Evolutionary conservation across 1,139 yeast species (phyloP).

Genomic region (Kurtzmaniella natalensis): DNA sequence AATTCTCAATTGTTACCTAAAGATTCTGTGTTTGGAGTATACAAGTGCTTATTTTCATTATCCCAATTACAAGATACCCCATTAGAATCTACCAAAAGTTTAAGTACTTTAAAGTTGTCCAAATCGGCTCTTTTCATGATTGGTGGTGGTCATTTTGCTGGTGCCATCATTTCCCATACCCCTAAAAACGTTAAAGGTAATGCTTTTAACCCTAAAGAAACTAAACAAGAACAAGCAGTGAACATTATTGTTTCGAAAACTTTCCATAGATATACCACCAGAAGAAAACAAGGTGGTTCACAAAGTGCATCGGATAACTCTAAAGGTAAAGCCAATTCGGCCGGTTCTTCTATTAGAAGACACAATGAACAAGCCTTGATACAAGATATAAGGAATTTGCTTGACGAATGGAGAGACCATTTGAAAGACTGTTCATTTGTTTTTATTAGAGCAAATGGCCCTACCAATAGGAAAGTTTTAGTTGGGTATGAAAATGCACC

Average conservation of each 20-base stretch:
- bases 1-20: constrained; percentile 42
- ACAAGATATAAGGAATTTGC: constrained; percentile 66
- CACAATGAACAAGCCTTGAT: constrained; percentile 83
- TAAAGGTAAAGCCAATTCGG: constrained; percentile 93
- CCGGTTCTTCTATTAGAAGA: constrained; percentile 87
- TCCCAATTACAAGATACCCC: constrained; percentile 33
- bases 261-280: constrained; percentile 90
- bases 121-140: constrained; percentile 83
- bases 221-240: constrained; percentile 54
- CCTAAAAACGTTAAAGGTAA: constrained; percentile 55
- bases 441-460: constrained; percentile 82
- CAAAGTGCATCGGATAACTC: constrained; percentile 92
- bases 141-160: constrained; percentile 99
- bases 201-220: constrained; percentile 38
- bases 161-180: constrained; percentile 79
- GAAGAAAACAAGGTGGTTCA: constrained; percentile 97
- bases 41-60: constrained; percentile 58
- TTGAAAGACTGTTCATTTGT: constrained; percentile 61
- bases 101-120: constrained; percentile 24
- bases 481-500: constrained; percentile 62
- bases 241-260: constrained; percentile 73
- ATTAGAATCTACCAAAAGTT: constrained; percentile 31
- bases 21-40: constrained; percentile 58
- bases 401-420: constrained; percentile 60
- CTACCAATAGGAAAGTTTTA: constrained; percentile 58